Conservation (phyloP, 1,284 basidiomycete species). For the Puccinia brachypodii region DNA sequence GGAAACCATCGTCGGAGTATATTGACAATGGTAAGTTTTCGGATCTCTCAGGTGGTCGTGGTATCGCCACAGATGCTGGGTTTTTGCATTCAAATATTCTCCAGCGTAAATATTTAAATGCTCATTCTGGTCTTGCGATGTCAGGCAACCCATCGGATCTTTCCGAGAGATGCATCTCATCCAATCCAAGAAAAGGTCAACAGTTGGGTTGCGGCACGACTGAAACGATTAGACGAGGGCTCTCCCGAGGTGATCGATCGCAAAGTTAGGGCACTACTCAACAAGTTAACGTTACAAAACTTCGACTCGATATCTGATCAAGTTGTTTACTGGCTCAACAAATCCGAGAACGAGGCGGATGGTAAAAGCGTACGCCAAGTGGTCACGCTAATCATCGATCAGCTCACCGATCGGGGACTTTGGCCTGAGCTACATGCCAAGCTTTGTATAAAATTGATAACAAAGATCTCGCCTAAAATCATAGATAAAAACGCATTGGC, state of each 20-base stretch:
- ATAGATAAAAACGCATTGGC: constrained; percentile 79
- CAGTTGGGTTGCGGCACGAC: not conserved
- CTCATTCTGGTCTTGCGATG: not conserved
- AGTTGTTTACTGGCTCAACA: constrained; percentile 94
- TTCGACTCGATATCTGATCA: constrained; percentile 93
- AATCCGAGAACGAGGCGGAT: constrained; percentile 84
- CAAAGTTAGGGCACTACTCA: constrained; percentile 88
- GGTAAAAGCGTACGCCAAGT: constrained; percentile 91
- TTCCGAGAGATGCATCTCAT: constrained; percentile 48
- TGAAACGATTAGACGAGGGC: constrained; percentile 59
- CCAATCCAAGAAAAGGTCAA: constrained; percentile 1
- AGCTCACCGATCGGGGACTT: constrained; percentile 92
- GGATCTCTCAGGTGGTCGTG: not conserved
- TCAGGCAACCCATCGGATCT: not conserved
- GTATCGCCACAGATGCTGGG: no score
- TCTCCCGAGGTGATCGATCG: constrained; percentile 78
- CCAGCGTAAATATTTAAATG: no score
- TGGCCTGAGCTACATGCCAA: constrained; percentile 98
- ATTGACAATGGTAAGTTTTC: not conserved
- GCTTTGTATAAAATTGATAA: constrained; percentile 89
- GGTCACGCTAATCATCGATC: constrained; percentile 86
- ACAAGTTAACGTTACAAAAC: constrained; percentile 95
- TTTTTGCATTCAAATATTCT: no score
- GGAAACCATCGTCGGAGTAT: no score
- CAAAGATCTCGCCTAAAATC: constrained; percentile 78